Evolutionary conservation across 1,284 basidiomycete genomes (phyloP).

Genomic region (Boletus smithii): DNA sequence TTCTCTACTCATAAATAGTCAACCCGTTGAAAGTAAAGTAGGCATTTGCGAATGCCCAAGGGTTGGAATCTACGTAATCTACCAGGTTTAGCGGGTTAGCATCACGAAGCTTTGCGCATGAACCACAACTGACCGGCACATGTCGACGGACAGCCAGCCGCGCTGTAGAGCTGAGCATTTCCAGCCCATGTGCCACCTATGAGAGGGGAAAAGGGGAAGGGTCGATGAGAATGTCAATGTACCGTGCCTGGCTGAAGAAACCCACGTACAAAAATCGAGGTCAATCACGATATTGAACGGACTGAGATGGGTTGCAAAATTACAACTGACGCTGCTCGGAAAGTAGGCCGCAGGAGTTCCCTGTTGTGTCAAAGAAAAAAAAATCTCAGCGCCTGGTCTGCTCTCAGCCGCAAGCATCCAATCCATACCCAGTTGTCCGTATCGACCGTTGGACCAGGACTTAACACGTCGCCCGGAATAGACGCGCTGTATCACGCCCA

Average conservation of each 20-base stretch:
- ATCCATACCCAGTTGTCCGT: constrained; percentile 25
- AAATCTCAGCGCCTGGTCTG: not conserved
- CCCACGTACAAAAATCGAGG: constrained; percentile 24
- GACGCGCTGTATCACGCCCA: constrained; percentile 17
- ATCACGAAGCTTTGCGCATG: not conserved
- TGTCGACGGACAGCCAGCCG: constrained; percentile 34
- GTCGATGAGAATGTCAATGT: not conserved
- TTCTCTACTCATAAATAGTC: constrained; percentile 17
- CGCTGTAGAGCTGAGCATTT: constrained; percentile 22
- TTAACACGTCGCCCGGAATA: constrained; percentile 20
- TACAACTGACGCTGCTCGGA: constrained; percentile 16
- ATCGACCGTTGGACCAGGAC: constrained; percentile 16
- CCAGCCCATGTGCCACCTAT: constrained; percentile 44
- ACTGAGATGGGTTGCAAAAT: constrained; percentile 20
- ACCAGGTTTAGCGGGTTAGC: not conserved
- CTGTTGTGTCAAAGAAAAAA: constrained; percentile 3
- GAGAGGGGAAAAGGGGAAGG: no score
- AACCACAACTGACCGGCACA: constrained; percentile 30
- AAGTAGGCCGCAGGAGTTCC: constrained; percentile 25
- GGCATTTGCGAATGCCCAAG: constrained; percentile 16
- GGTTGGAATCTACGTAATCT: constrained; percentile 18
- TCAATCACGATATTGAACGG: constrained; percentile 24
- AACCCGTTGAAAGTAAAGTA: constrained; percentile 26
- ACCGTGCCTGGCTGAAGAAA: not conserved
- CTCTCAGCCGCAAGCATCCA: no score